A percentile compares a stretch with the other conserved stretches of the same genome.
Evolutionary conservation across 805 yeast species (phyloP).

Genomic region (Scheffersomyces coipomensis): DNA sequence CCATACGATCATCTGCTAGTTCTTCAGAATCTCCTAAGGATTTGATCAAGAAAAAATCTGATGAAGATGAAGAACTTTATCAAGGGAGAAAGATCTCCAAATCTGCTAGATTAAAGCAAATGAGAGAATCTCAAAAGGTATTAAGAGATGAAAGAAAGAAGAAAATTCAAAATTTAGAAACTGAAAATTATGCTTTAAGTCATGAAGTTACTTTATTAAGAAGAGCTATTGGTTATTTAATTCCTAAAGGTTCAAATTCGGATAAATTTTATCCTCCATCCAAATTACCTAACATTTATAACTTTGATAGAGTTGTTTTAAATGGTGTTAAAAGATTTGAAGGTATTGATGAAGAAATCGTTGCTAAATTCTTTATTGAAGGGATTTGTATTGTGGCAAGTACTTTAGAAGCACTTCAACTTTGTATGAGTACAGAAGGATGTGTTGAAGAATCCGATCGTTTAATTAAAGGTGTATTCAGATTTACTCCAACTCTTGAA

Average conservation of each 20-base stretch:
- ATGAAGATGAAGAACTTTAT: neutral
- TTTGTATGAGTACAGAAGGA: neutral
- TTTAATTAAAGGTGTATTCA: neutral
- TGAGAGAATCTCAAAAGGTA: neutral
- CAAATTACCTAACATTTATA: neutral
- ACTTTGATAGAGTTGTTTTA: neutral
- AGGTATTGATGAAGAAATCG: neutral
- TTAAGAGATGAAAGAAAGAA: neutral
- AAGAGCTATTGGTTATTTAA: neutral
- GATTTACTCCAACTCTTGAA: neutral
- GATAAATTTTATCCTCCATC: neutral
- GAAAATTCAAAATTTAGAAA: neutral
- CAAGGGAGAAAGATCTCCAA: neutral
- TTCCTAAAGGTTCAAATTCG: neutral
- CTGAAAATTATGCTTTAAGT: neutral
- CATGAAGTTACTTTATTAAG: neutral
- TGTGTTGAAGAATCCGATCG: neutral
- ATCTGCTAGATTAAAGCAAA: neutral
- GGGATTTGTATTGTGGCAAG: neutral
- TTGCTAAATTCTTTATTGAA: neutral
- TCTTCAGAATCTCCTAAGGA: too few species aligned
- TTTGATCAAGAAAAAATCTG: neutral
- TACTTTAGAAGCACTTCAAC: neutral
- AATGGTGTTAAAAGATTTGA: neutral
- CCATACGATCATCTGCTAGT: too few species aligned